These are phyloP conservation scores for Suhomyces choctaworum DNA, from an alignment of 1,139 yeast genomes.

Conservation along the genomic window DNA sequence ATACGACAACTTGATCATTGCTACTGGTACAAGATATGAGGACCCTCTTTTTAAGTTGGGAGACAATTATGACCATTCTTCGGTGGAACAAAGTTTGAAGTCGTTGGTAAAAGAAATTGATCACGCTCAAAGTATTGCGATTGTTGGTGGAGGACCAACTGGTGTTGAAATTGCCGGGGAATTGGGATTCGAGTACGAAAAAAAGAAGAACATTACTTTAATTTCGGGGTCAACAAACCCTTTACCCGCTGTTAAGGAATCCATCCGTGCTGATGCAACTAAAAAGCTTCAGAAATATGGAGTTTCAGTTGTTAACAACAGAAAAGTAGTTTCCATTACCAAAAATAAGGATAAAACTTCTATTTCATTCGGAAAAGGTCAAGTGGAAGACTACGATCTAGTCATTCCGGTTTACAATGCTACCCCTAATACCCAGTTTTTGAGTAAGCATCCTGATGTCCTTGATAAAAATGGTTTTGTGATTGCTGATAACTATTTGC, in stretches of 20 bases:
- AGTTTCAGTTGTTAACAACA: constrained; percentile 29
- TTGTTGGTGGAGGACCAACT: constrained; percentile 43
- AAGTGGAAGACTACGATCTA: constrained; percentile 25
- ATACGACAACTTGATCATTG: constrained; percentile 36
- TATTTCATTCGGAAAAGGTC: constrained; percentile 19
- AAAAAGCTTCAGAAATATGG: constrained; percentile 24
- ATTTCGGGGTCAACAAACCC: constrained; percentile 32
- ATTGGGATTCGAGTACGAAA: constrained; percentile 24
- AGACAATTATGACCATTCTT: constrained; percentile 13
- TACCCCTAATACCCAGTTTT: constrained; percentile 29
- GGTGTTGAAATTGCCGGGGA: constrained; percentile 46
- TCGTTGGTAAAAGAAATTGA: constrained; percentile 19
- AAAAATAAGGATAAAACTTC: constrained; percentile 6
- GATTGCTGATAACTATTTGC: constrained; percentile 26
- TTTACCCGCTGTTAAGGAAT: constrained; percentile 19
- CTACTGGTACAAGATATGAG: constrained; percentile 31
- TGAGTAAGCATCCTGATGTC: constrained; percentile 5
- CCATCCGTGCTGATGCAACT: constrained; percentile 18
- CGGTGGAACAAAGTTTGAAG: constrained; percentile 18
- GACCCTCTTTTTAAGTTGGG: constrained; percentile 30
- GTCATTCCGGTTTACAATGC: constrained; percentile 25
- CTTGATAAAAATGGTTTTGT: constrained; percentile 19
- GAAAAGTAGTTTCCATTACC: constrained; percentile 13
- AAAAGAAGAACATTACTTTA: constrained; percentile 25
- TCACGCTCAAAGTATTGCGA: constrained; percentile 28